A percentile compares a stretch with the other conserved stretches of the same genome.
phyloP scores from a whole-genome alignment of 2,329 filamentous ascomycete species.

The Fusarium circinatum region DNA sequence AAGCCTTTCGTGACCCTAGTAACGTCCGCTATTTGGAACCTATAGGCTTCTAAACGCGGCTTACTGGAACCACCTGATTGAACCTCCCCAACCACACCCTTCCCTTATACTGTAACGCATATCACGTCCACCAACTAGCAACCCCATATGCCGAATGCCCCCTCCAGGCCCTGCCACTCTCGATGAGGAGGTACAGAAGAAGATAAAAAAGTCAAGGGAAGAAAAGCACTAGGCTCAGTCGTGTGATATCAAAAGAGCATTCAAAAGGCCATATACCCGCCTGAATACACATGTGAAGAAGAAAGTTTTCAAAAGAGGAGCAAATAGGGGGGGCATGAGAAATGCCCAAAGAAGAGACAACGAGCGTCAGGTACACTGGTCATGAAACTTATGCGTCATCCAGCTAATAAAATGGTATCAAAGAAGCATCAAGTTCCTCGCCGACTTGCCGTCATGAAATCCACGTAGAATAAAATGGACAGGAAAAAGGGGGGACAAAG shows the following conservation, averaged over 20 bases:
- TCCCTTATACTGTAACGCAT: neutral
- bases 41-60: slow-evolving; percentile 4
- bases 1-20: slow-evolving; percentile 1
- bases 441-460: slow-evolving; percentile 42
- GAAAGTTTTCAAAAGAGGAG: slow-evolving; percentile 30
- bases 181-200: slow-evolving; percentile 33
- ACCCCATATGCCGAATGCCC: slow-evolving; percentile 22
- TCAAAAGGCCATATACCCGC: slow-evolving; percentile 20
- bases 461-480: slow-evolving; percentile 22
- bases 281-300: slow-evolving; percentile 21
- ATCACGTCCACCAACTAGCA: neutral
- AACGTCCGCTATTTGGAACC: neutral
- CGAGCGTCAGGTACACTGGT: slow-evolving; percentile 40
- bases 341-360: slow-evolving; percentile 32
- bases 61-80: neutral
- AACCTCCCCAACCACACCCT: slow-evolving; percentile 23
- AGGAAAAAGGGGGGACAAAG: slow-evolving; percentile 1
- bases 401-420: slow-evolving; percentile 47
- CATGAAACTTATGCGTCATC: slow-evolving; percentile 38
- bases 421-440: slow-evolving; percentile 42
- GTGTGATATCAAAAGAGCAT: slow-evolving; percentile 38
- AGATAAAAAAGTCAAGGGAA: slow-evolving; percentile 29
- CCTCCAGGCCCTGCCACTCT: slow-evolving; percentile 29
- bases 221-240: slow-evolving; percentile 39
- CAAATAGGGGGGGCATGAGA: slow-evolving; percentile 19